Evolutionary conservation across 2,329 filamentous ascomycete species (phyloP).

Genomic region (Cercospora sojina): DNA sequence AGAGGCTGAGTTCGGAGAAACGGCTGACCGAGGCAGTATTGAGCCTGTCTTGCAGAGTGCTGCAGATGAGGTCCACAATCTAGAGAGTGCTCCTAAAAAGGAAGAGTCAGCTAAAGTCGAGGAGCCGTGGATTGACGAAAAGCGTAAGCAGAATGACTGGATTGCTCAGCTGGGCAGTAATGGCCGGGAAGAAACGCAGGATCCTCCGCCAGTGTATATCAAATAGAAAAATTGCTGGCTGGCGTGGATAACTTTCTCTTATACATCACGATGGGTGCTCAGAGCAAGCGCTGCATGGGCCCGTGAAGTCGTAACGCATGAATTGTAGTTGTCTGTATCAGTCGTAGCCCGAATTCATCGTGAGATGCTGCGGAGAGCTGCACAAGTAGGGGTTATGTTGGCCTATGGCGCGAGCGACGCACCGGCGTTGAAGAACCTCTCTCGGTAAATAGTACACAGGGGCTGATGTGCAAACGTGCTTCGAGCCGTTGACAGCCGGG

Average conservation of each 20-base stretch:
- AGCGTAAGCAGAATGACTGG: constrained; percentile 7
- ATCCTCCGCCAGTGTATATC: constrained; percentile 2
- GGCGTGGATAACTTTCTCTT: background rate
- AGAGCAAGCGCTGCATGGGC: background rate
- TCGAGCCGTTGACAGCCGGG: background rate
- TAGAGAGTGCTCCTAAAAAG: background rate
- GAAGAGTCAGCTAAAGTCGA: background rate
- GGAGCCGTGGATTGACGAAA: constrained; percentile 10
- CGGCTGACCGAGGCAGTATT: background rate
- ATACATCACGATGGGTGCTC: background rate
- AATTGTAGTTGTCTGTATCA: background rate
- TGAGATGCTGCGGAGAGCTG: background rate
- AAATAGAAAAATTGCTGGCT: background rate
- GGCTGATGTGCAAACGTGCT: background rate
- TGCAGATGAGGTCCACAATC: background rate
- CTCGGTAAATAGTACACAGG: background rate
- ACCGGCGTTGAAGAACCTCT: background rate
- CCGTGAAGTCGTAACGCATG: background rate
- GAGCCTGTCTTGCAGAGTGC: background rate
- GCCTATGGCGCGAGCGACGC: background rate
- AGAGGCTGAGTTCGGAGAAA: background rate
- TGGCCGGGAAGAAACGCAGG: background rate
- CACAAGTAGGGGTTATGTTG: background rate
- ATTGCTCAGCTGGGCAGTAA: constrained; percentile 1
- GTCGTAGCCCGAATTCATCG: background rate